Base-by-base conservation (phyloP, 2,329 filamentous ascomycete genomes). In the Meredithiella fracta region DNA sequence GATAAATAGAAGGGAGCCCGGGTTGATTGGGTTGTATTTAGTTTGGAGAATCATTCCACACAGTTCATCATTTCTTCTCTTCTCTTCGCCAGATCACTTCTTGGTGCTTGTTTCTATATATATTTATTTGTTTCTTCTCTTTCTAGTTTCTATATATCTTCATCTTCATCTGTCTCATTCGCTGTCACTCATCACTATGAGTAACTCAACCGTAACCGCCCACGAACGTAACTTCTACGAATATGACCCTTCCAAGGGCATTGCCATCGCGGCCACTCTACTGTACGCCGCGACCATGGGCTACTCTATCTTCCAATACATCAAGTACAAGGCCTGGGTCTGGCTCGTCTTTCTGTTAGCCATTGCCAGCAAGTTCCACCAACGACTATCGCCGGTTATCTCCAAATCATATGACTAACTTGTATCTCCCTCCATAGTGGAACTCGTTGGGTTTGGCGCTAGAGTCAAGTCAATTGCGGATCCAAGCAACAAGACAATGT, bases 401-500 rank as follows among this genome's bases (percentile, higher is more conserved):
- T n/a, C n/a, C n/a, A n/a, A n/a, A n/a, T n/a, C n/a, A n/a, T n/a
- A n/a, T n/a, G n/a, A n/a, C n/a, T n/a, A n/a, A n/a, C n/a, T n/a
- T n/a, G n/a, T n/a, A n/a, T n/a, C n/a, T n/a, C n/a, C n/a, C n/a
- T n/a, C n/a, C n/a, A n/a, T 38, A 56, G 54, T 40, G 29, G 54
- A 56, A 52, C 6, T 42, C 6, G 6, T 31, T 23, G 54, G 54
- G 7, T 53, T 53, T 44, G 38, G 15, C 9, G 1, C 20, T 5
- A 34, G 50, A 14, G 25, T 52, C 14, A 26, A 26, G 14, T 53
- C 37, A 3, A 53, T 57, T n/a, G 20, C 14, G 38, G 40, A 47
- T n/a, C 50, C 20, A 37, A 47, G 34, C 53, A 59, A 40, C 20
- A 29, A 47, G 11, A 17, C 49, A 9, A 26, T 57, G 14, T 64